These are phyloP conservation scores for Basipetospora chlamydospora DNA, from an alignment of 2,329 filamentous ascomycete genomes.

Conservation along the genomic window DNA sequence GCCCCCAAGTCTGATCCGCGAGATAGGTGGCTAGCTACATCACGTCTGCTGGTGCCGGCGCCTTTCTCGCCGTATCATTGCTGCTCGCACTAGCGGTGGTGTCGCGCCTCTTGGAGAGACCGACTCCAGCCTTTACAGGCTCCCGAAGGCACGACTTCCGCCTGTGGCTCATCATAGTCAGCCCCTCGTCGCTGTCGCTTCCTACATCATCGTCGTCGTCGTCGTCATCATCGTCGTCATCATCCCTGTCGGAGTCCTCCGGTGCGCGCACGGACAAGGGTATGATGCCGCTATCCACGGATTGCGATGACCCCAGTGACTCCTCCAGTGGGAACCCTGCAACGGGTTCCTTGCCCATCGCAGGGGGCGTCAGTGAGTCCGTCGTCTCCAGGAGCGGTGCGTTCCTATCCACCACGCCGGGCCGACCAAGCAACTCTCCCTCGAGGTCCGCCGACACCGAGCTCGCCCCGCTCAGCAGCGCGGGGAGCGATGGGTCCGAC, in stretches of 20 bases:
- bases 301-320: conserved; percentile 13
- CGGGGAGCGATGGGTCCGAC: conserved; percentile 49
- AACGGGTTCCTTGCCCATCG: conserved; percentile 29
- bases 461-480: conserved; percentile 47
- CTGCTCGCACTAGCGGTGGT: conserved; percentile 9
- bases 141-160: conserved; percentile 3
- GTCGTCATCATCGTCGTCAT: neutral
- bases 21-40: no score
- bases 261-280: conserved; percentile 13
- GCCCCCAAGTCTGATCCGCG: no score
- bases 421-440: conserved; percentile 40
- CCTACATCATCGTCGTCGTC: conserved; percentile 8
- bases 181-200: conserved; percentile 10
- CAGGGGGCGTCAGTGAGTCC: conserved; percentile 40
- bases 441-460: conserved; percentile 50
- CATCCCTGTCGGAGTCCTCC: conserved; percentile 2
- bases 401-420: conserved; percentile 26
- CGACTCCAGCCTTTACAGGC: conserved; percentile 5
- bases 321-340: conserved; percentile 32
- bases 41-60: no score
- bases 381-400: conserved; percentile 33
- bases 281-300: conserved; percentile 15
- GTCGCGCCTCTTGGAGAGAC: conserved; percentile 6
- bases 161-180: conserved; percentile 8
- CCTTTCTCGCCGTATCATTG: conserved; percentile 9